A percentile compares a stretch with the other conserved stretches of the same genome.
Evolutionary conservation across 257 asterid species (phyloP).

Genomic region (Solanum sparsipilum): DNA sequence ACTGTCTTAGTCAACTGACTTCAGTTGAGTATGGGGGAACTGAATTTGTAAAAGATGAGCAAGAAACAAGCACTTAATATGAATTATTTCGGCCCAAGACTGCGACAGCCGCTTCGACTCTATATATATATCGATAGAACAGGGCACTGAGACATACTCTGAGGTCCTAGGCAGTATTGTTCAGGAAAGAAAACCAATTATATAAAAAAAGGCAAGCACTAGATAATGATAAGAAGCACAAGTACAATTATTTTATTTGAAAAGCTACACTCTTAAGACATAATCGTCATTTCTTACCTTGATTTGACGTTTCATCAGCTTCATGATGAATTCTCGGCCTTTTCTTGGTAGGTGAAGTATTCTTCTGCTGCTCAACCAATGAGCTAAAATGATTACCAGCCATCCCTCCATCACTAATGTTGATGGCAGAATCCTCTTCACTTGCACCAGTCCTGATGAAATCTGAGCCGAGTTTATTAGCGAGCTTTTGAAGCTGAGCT

Average conservation of each 20-base stretch:
- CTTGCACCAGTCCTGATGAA: constrained; percentile 20
- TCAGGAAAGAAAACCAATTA: not conserved
- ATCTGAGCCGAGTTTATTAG: constrained; percentile 54
- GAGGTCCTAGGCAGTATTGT: not conserved
- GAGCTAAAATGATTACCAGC: constrained; percentile 28
- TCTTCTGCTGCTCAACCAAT: constrained; percentile 26
- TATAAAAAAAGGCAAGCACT: not conserved
- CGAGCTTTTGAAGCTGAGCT: constrained; percentile 65
- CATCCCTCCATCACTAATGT: constrained; percentile 37
- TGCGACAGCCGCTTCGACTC: not conserved
- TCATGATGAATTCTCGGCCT: constrained; percentile 31
- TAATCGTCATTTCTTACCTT: constrained; percentile 30
- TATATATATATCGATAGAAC: not conserved
- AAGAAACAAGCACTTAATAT: not conserved
- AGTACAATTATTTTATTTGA: not conserved
- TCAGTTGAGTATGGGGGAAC: not conserved
- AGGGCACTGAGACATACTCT: not conserved
- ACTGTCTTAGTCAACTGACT: not conserved
- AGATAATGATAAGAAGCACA: not conserved
- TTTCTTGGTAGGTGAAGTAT: constrained; percentile 45
- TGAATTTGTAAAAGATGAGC: not conserved
- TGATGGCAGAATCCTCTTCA: constrained; percentile 36
- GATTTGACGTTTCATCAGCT: constrained; percentile 30
- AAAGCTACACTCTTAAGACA: not conserved
- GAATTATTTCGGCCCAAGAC: not conserved